Percentiles rank a stretch among this genome's conserved stretches.
These are phyloP conservation scores for Truncatella angustata DNA, from an alignment of 2,329 filamentous ascomycete species.

Conservation along the genomic window DNA sequence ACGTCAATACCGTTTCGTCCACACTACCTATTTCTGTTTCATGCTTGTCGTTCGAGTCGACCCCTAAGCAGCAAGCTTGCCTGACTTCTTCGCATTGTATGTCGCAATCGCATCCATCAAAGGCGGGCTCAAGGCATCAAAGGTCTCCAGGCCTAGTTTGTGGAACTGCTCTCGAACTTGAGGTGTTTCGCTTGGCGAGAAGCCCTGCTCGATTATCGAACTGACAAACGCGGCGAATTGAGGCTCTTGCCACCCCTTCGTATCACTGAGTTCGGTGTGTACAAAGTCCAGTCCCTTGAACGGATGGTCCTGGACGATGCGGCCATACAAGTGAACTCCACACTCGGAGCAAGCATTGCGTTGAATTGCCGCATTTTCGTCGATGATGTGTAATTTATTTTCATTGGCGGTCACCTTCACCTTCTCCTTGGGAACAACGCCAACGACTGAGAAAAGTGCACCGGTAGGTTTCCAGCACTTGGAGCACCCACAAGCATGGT, in stretches of 20 bases:
- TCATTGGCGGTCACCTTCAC: slow-evolving; percentile 56
- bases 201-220: slow-evolving; percentile 68
- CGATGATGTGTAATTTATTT: slow-evolving; percentile 56
- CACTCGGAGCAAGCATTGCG: slow-evolving; percentile 61
- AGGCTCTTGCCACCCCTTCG: slow-evolving; percentile 68
- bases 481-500: slow-evolving; percentile 70
- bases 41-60: no score
- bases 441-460: slow-evolving; percentile 63
- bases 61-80: slow-evolving; percentile 12
- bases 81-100: slow-evolving; percentile 50
- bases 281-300: slow-evolving; percentile 72
- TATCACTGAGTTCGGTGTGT: slow-evolving; percentile 58
- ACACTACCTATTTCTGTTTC: no score
- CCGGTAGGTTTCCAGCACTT: slow-evolving; percentile 70
- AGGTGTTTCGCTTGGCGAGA: slow-evolving; percentile 51
- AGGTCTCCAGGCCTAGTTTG: slow-evolving; percentile 55
- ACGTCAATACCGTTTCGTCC: no score
- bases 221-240: slow-evolving; percentile 69
- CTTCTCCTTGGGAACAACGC: slow-evolving; percentile 55
- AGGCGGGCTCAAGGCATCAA: slow-evolving; percentile 59
- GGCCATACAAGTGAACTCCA: slow-evolving; percentile 61
- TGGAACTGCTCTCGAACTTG: slow-evolving; percentile 53
- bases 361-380: slow-evolving; percentile 55
- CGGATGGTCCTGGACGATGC: slow-evolving; percentile 62
- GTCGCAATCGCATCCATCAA: slow-evolving; percentile 63